Conservation (phyloP, 345 rosid species). For the Durio zibethinus region DNA sequence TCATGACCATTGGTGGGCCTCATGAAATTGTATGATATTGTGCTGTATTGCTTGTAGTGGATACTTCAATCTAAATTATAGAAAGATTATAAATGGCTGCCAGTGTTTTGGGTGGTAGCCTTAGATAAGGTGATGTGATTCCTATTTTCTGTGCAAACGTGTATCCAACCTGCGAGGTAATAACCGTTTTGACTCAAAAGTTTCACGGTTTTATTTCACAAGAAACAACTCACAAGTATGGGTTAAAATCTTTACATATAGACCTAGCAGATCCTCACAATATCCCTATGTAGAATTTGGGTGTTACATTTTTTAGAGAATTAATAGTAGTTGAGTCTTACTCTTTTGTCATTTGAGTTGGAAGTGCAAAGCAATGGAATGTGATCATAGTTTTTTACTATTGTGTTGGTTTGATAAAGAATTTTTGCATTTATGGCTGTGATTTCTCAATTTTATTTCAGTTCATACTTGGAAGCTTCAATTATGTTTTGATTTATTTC, state of each 20-base stretch:
- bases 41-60: slow-evolving; percentile 7
- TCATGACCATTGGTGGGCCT: slow-evolving; percentile 59
- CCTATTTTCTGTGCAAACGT: no score
- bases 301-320: neutral
- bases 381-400: neutral
- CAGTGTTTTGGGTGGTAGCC: neutral
- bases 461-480: neutral
- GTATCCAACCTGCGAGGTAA: no score
- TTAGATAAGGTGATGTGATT: neutral
- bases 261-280: no score
- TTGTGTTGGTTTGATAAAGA: neutral
- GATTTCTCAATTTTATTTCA: neutral
- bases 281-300: no score
- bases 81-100: neutral
- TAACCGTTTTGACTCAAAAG: no score
- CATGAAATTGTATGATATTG: slow-evolving; percentile 58
- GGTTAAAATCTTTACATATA: no score
- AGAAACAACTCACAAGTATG: no score
- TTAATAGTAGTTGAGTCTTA: neutral
- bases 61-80: neutral
- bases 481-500: neutral
- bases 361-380: neutral
- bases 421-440: neutral
- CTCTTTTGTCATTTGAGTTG: neutral
- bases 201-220: no score